Evolutionary conservation across 2,329 filamentous ascomycete species (phyloP), one percentile per base, ranked within the genome.

Genomic region (Cladosporium sp.): DNA sequence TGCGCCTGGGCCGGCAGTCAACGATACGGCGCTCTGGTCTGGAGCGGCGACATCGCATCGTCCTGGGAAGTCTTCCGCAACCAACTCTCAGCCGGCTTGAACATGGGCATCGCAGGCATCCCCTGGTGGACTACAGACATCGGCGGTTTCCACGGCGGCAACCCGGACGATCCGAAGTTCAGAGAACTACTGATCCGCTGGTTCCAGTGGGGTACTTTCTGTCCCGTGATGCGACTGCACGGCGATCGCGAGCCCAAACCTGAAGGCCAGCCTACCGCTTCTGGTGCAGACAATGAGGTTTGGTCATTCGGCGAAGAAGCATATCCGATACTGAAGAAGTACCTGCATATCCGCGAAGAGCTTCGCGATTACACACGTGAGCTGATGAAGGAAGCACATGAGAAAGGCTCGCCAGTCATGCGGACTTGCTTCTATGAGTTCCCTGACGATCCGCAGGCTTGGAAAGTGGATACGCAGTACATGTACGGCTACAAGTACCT

Each of bases 41-140:
- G 88, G 88, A 85, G 82, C 60, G 88, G 88, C 15, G 88, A 90
- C 71, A 88, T 90, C 66, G 88, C 87, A 0, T 87, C 84, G 0
- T 87, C 85, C 0, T 90, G 88, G 88, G 75, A 74, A 2, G 86
- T 82, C 30, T 80, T 90, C 58, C 81, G 85, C 3, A 83, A 85
- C 66, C 87, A 90, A 73, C 78, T 90, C 2, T 81, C 86, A 0
- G 88, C 88, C 0, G 88, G 88, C 0, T 77, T 90, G 24, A 88
- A 88, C 72, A 89, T 89, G 85, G 88, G 87, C 0, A 77, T 90
- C 4, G 81, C 86, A 0, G 88, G 88, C 0, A 81, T 90, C 11
- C 83, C 87, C 0, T 90, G 87, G 87, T 90, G 87, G 86, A 90
- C 88, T 0, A 90, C 88, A 0, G 88, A 90, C 70, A 90, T 90